phyloP scores from a whole-genome alignment of 306 rosid genomes.

The Fragaria ananassa region DNA sequence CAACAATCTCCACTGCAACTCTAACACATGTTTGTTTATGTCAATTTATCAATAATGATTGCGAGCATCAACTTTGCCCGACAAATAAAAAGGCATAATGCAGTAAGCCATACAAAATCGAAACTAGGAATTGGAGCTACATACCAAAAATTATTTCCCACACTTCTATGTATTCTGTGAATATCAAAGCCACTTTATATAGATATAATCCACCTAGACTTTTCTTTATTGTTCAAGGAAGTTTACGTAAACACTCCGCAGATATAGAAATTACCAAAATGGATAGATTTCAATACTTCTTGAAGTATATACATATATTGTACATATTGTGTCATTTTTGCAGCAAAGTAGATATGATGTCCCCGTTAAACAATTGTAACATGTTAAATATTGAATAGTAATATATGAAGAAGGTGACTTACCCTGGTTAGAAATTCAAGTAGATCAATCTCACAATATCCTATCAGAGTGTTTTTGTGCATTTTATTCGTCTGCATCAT shows the following conservation, averaged over 20 bases:
- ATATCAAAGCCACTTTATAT: neutral
- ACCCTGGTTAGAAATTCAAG: conserved; percentile 76
- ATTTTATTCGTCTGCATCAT: conserved; percentile 77
- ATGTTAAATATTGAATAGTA: neutral
- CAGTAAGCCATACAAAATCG: neutral
- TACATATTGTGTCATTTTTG: neutral
- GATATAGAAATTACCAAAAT: neutral
- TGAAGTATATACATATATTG: neutral
- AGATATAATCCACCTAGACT: neutral
- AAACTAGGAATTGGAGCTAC: neutral
- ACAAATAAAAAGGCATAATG: neutral
- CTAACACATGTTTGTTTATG: neutral
- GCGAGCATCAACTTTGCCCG: neutral
- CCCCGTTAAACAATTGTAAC: neutral
- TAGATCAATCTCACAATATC: conserved; percentile 87
- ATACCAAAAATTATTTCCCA: neutral
- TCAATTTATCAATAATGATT: neutral
- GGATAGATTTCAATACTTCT: neutral
- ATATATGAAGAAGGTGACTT: conserved; percentile 30
- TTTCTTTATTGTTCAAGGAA: neutral
- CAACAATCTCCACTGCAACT: neutral
- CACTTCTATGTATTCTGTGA: neutral
- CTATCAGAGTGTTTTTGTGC: conserved; percentile 72
- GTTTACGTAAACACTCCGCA: neutral
- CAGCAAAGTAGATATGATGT: neutral